Base-by-base conservation (phyloP, 169 alveolate species). In the Plasmodium ovale region DNA sequence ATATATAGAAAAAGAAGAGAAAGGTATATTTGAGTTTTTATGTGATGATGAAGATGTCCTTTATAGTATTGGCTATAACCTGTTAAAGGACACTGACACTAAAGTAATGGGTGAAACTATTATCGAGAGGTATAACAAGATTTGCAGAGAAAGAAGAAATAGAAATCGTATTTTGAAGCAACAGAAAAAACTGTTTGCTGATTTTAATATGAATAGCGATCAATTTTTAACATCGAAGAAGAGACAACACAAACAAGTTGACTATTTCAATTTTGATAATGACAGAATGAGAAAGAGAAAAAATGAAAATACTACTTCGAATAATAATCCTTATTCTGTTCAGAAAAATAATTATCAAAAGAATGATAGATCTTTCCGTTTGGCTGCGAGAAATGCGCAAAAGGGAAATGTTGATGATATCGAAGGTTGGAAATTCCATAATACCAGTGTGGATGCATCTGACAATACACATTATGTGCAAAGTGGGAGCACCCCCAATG, bases 341-440 rank as follows among this genome's bases (percentile, higher is more conserved):
- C 91, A 68, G 16, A 68, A 56, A 25, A 85, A 16, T 31, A 68
- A 54, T 0, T 85, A 85, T 37, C 91, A 85, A 19, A 85, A 85
- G 31, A 85, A 67, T 69, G 91, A 85, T 37, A 27, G 91, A 12
- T 85, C 91, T 3, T 56, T 54, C 42, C 35, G 91, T 23, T 85
- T 85, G 21, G 91, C 91, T 0, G 87, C 91, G 0, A 54, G 91
- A 59, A 85, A 85, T 85, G 91, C 91, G 7, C 72, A 60, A 47
- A 85, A 85, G 51, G 91, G 87, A 0, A 35, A 59, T 23, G 53
- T 37, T 25, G 59, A 27, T 0, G 84, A 47, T 47, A 44, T 82
- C 9, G 72, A 82, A 19, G 35, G 10, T 0, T 19, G 87, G 87
- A 54, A 35, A 29, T 62, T 31, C 23, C 27, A 29, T 62, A 35